Evolutionary conservation across 305 asterid genomes (phyloP), one percentile per base, ranked within the genome.

Genomic region (Plantago lanceolata): DNA sequence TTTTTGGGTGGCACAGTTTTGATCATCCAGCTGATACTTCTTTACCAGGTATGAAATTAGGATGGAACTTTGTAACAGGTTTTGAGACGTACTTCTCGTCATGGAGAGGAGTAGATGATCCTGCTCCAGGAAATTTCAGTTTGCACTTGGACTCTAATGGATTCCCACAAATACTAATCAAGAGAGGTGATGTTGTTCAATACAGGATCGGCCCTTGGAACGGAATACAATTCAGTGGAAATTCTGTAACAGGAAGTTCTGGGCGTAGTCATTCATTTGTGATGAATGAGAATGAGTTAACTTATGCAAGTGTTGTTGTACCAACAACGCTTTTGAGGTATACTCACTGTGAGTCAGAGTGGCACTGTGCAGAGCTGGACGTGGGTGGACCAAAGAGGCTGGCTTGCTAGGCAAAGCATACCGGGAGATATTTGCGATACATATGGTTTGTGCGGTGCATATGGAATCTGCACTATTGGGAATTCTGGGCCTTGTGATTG

Each of bases 191-290:
- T 19, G 48, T 15, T 1, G 37, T 33, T 21, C 12, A 0, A 21
- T 45, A 8, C 48, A 67, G 76, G 55, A 45, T 65, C 1, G 82
- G 82, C 17, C 79, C 79, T 0, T 73, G 83, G 83, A 68, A 71
- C 18, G 80, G 83, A 5, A 3, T 51, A 0, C 33, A 31, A 19
- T 72, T 75, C 15, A 71, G 75, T 26, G 77, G 83, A 16, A 26
- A 20, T 1, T 52, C 61, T 14, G 28, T 19, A 35, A 29, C 17
- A 15, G 29, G 24, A 15, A 61, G 59, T 13, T 33, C 69, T 4
- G 54, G 40, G 0, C 64, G n/a, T 48, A 64, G n/a, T 5, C 24
- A 28, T 3, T 28, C 18, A 5, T n/a, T 73, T 33, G 63, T 54
- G 26, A 60, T 70, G 65, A 64, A 73, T 18, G 45, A 73, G 50